phyloP scores from a whole-genome alignment of 2,329 filamentous ascomycete genomes.

The Alternaria postmessia region DNA sequence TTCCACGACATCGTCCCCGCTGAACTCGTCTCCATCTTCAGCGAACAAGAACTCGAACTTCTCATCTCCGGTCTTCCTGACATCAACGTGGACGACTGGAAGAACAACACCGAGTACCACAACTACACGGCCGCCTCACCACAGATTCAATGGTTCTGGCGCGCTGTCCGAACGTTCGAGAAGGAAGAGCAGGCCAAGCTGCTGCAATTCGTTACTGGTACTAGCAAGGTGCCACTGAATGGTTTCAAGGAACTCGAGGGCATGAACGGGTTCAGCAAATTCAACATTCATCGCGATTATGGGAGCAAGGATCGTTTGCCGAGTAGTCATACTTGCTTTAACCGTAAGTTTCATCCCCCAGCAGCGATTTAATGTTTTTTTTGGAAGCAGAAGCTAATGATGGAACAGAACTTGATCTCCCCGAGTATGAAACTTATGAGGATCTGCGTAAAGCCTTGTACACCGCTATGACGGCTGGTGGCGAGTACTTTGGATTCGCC shows the following conservation, averaged over 20 bases:
- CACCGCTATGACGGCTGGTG: constrained; percentile 96
- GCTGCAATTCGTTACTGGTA: constrained; percentile 97
- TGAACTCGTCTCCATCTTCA: constrained; percentile 95
- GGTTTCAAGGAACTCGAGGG: constrained; percentile 99
- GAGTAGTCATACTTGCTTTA: constrained; percentile 98
- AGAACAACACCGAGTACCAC: constrained; percentile 98
- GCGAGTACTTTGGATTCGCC: constrained; percentile 97
- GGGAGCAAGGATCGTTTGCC: constrained; percentile 95
- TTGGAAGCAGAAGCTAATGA: constrained; percentile 45
- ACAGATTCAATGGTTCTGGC: constrained; percentile 99
- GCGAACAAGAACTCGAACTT: constrained; percentile 95
- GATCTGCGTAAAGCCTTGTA: constrained; percentile 84
- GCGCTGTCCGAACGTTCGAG: constrained; percentile 94
- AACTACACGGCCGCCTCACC: constrained; percentile 94
- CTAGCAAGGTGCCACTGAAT: constrained; percentile 96
- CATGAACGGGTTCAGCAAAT: constrained; percentile 97
- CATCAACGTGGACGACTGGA: constrained; percentile 98
- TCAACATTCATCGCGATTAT: constrained; percentile 99
- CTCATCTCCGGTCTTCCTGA: constrained; percentile 96
- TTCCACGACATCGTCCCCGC: constrained; percentile 99
- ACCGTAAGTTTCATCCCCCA: constrained; percentile 73
- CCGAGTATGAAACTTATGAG: constrained; percentile 98
- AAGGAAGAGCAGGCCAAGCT: constrained; percentile 98
- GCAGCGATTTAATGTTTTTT: neutral
- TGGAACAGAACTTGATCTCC: constrained; percentile 86